phyloP scores from a whole-genome alignment of 495 filamentous ascomycete genomes.

The Clohesyomyces aquaticus region DNA sequence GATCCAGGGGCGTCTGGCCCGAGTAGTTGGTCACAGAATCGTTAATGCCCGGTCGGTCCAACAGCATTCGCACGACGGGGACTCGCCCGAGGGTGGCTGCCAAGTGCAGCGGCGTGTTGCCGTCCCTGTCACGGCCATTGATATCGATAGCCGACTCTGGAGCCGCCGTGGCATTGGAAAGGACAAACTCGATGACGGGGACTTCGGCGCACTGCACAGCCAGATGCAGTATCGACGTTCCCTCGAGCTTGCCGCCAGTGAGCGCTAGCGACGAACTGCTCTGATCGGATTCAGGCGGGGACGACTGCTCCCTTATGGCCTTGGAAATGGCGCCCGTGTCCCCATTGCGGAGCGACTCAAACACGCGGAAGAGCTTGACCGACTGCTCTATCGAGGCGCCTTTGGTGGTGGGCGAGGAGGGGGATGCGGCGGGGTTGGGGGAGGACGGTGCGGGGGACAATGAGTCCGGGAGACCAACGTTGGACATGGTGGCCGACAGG shows the following conservation, averaged over 20 bases:
- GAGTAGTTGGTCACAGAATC: slow-evolving; percentile 89
- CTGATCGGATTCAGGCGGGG: slow-evolving; percentile 52
- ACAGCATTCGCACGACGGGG: slow-evolving; percentile 75
- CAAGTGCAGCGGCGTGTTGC: slow-evolving; percentile 90
- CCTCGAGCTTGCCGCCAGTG: slow-evolving; percentile 59
- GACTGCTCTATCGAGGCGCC: slow-evolving; percentile 83
- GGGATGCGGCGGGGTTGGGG: slow-evolving; percentile 22
- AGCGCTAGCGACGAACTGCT: slow-evolving; percentile 59
- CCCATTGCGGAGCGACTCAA: slow-evolving; percentile 86
- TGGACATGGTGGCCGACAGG: slow-evolving; percentile 49
- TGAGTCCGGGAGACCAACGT: slow-evolving; percentile 26
- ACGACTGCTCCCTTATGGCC: slow-evolving; percentile 70
- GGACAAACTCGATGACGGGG: slow-evolving; percentile 92
- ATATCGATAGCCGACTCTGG: slow-evolving; percentile 67
- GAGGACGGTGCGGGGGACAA: slow-evolving; percentile 30
- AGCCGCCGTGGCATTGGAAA: slow-evolving; percentile 61
- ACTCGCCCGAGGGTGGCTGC: slow-evolving; percentile 80
- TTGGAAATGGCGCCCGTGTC: slow-evolving; percentile 89
- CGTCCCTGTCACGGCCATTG: slow-evolving; percentile 87
- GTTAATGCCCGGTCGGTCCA: slow-evolving; percentile 80
- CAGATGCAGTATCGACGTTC: slow-evolving; percentile 86
- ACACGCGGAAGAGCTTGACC: slow-evolving; percentile 88
- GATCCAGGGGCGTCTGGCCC: slow-evolving; percentile 82
- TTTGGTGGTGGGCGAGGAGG: slow-evolving; percentile 44
- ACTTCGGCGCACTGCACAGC: slow-evolving; percentile 96